Conservation (phyloP, 106 monocot species). For the Hemerocallis citrina region DNA sequence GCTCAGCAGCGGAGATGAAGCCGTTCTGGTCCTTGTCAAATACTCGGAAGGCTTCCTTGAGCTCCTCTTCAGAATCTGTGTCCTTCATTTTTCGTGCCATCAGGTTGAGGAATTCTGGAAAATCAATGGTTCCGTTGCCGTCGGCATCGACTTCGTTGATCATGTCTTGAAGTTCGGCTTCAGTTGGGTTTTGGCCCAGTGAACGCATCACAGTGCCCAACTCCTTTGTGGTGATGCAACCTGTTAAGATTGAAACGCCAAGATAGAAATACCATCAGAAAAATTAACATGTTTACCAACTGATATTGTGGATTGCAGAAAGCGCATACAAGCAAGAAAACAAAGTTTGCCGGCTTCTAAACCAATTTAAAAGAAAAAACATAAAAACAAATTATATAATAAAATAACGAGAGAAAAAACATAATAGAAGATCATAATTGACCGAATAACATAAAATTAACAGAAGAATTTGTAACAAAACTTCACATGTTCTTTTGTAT, state of each 20-base stretch:
- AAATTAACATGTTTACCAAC: no score
- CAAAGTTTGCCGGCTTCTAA: no score
- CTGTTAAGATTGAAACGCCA: slow-evolving; percentile 3
- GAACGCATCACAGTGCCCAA: slow-evolving; percentile 22
- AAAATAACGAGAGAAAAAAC: no score
- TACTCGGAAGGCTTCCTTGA: slow-evolving; percentile 22
- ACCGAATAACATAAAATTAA: no score
- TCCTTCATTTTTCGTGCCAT: slow-evolving; percentile 25
- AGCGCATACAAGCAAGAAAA: no score
- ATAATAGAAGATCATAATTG: no score
- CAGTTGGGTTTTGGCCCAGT: slow-evolving; percentile 18
- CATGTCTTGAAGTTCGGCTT: slow-evolving; percentile 21
- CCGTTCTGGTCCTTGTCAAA: slow-evolving; percentile 26
- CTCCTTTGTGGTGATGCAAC: slow-evolving; percentile 18
- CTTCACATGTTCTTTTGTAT: no score
- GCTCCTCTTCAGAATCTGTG: slow-evolving; percentile 23
- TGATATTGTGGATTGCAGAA: no score
- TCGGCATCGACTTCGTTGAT: slow-evolving; percentile 19
- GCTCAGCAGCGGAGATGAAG: slow-evolving; percentile 18
- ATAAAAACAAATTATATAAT: no score
- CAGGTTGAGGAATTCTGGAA: slow-evolving; percentile 19
- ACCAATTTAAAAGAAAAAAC: no score
- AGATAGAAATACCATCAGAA: no score
- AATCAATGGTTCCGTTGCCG: slow-evolving; percentile 19
- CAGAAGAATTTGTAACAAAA: no score